Conservation (phyloP, 2,329 filamentous ascomycete genomes). For the Biscogniauxia marginata region DNA sequence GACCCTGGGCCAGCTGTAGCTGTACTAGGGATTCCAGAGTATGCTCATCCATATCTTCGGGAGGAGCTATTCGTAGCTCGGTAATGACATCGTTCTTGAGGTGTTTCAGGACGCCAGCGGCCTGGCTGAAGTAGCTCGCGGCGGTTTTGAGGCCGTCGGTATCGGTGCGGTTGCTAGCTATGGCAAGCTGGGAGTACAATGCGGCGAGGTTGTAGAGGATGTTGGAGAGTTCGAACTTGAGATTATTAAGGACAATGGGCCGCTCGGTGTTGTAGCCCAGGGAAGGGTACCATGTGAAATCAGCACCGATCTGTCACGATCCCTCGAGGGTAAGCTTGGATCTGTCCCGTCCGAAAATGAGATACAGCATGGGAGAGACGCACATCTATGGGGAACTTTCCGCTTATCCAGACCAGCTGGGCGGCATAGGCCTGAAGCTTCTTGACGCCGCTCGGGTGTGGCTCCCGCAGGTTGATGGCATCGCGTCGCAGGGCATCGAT, state of each 20-base stretch:
- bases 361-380: conserved; percentile 25
- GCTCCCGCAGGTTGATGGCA: conserved; percentile 85
- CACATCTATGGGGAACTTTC: conserved; percentile 95
- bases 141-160: conserved; percentile 83
- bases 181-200: conserved; percentile 88
- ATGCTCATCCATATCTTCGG: conserved; percentile 91
- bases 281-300: conserved; percentile 95
- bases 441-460: conserved; percentile 80
- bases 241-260: conserved; percentile 64
- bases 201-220: conserved; percentile 90
- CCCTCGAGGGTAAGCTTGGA: background rate
- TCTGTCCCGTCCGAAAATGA: background rate
- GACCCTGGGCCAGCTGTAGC: conserved; percentile 85
- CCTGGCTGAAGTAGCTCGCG: conserved; percentile 84
- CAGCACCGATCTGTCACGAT: conserved; percentile 73
- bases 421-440: conserved; percentile 91
- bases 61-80: conserved; percentile 78
- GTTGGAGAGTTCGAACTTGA: conserved; percentile 85
- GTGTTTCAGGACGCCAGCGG: conserved; percentile 80
- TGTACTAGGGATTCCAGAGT: conserved; percentile 82
- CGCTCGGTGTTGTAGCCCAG: conserved; percentile 84
- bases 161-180: conserved; percentile 72
- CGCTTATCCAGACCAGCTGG: conserved; percentile 88
- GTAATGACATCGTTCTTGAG: conserved; percentile 75
- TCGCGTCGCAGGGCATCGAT: conserved; percentile 82